phyloP scores from a whole-genome alignment of 2,329 filamentous ascomycete species.

The Apiospora kogelbergensis region DNA sequence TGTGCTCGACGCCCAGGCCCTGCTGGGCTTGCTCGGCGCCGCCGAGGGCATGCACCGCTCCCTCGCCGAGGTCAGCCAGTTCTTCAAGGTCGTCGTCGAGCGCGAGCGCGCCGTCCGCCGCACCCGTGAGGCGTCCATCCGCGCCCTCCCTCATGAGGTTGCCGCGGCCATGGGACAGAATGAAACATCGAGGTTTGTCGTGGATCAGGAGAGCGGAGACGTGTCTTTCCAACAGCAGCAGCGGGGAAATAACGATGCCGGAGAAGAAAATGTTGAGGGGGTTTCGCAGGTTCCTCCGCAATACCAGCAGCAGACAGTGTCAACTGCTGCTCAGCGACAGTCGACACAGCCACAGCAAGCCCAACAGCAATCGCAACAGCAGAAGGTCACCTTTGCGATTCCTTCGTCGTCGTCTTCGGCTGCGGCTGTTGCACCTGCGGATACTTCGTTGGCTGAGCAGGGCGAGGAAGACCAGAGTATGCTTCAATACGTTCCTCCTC shows the following conservation, averaged over 20 bases:
- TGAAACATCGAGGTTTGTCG: neutral
- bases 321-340: neutral
- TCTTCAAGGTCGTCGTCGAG: slow-evolving; percentile 54
- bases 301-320: neutral
- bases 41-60: slow-evolving; percentile 43
- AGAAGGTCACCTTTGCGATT: neutral
- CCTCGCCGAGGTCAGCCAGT: slow-evolving; percentile 50
- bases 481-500: neutral
- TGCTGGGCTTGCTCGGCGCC: slow-evolving; percentile 50
- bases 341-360: neutral
- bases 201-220: neutral
- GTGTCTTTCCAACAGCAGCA: neutral
- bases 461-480: neutral
- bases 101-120: slow-evolving; percentile 35
- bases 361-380: neutral
- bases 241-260: neutral
- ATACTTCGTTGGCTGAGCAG: neutral
- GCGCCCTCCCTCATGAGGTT: neutral
- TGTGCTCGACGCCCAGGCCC: slow-evolving; percentile 50
- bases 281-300: neutral
- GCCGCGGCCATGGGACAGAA: neutral
- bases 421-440: neutral
- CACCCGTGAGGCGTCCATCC: slow-evolving; percentile 7
- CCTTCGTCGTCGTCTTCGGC: neutral
- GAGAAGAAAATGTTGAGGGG: neutral